Conservation (phyloP, 805 yeast genomes). For the Pichia heedii region DNA sequence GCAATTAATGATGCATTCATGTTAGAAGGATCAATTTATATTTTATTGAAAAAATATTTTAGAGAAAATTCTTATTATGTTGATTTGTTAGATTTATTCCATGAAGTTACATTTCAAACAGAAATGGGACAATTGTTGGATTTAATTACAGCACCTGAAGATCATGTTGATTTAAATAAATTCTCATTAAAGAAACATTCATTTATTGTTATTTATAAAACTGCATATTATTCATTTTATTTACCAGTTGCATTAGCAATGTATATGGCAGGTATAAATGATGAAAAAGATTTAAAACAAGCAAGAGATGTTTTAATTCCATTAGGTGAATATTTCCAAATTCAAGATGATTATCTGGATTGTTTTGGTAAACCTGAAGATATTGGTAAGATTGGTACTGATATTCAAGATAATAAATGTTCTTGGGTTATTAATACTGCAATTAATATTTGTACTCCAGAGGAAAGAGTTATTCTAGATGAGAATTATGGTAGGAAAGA, state of each 20-base stretch:
- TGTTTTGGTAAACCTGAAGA: slow-evolving; percentile 96
- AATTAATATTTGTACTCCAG: slow-evolving; percentile 63
- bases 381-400: slow-evolving; percentile 98
- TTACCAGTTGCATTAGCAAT: slow-evolving; percentile 95
- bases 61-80: slow-evolving; percentile 72
- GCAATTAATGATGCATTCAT: slow-evolving; percentile 97
- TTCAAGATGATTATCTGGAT: slow-evolving; percentile 95
- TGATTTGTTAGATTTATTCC: slow-evolving; percentile 87
- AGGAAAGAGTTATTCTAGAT: slow-evolving; percentile 76
- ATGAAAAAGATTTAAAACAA: slow-evolving; percentile 72
- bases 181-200: slow-evolving; percentile 86
- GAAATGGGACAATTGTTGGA: slow-evolving; percentile 95
- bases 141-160: slow-evolving; percentile 95
- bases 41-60: slow-evolving; percentile 84
- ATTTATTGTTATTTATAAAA: slow-evolving; percentile 91
- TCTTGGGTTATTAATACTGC: slow-evolving; percentile 97
- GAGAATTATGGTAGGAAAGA: slow-evolving; percentile 86
- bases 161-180: slow-evolving; percentile 77
- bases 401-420: slow-evolving; percentile 96
- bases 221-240: slow-evolving; percentile 96
- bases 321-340: slow-evolving; percentile 96
- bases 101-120: slow-evolving; percentile 95
- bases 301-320: slow-evolving; percentile 84
- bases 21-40: slow-evolving; percentile 91
- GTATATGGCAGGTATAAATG: slow-evolving; percentile 77